These are phyloP conservation scores for Paulownia fortunei DNA, from an alignment of 257 asterid species.

Conservation along the genomic window DNA sequence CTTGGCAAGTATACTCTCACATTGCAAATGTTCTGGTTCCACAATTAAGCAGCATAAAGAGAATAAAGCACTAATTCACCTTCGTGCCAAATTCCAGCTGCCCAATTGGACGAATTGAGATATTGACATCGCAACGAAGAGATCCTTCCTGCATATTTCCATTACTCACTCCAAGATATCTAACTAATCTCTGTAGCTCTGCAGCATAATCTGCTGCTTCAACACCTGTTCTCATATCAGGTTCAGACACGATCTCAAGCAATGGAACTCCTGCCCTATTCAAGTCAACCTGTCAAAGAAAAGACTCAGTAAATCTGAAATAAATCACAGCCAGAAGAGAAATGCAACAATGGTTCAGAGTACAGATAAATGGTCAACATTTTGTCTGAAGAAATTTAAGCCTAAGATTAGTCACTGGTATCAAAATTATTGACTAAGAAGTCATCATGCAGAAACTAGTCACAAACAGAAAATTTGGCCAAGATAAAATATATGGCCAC, in stretches of 20 bases:
- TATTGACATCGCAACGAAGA: conserved; percentile 95
- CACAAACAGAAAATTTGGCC: conserved; percentile 1
- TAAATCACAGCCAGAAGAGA: conserved; percentile 6
- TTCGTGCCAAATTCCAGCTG: conserved; percentile 92
- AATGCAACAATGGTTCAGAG: not conserved
- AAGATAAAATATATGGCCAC: not conserved
- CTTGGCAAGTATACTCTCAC: not conserved
- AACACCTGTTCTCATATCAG: conserved; percentile 97
- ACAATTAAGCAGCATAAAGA: conserved; percentile 14
- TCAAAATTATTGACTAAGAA: not conserved
- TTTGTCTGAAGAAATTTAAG: not conserved
- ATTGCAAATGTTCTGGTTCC: conserved; percentile 12
- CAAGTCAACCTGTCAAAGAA: conserved; percentile 78
- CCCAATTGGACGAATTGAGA: conserved; percentile 90
- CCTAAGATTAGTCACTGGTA: not conserved
- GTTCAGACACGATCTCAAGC: conserved; percentile 98
- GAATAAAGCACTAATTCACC: conserved; percentile 48
- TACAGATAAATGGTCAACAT: conserved; percentile 4
- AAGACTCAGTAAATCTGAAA: not conserved
- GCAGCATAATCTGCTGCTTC: conserved; percentile 99
- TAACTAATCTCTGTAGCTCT: conserved; percentile 91
- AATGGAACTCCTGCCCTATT: conserved; percentile 99
- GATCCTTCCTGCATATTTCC: conserved; percentile 99
- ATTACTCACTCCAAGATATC: conserved; percentile 93
- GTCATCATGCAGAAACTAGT: not conserved